Evolutionary conservation across 116 monocot species (phyloP), one percentile per base, ranked within the genome.

Genomic region (Dioscorea cayenensis): DNA sequence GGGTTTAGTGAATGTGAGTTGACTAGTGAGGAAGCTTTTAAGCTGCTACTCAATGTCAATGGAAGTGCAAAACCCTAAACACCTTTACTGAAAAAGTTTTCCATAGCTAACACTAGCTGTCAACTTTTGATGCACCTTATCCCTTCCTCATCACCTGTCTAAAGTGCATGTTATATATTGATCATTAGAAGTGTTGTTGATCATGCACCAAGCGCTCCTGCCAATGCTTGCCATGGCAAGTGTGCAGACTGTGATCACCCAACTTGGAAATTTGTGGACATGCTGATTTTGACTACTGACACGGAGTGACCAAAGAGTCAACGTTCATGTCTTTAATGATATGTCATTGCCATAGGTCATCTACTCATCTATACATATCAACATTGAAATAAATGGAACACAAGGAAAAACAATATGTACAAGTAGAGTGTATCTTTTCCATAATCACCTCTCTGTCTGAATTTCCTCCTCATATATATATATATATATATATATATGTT

Each of bases 221-320:
- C 65, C 65, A 65, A 36, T 65, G 35, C 65, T 36, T 32, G 65
- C 65, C 11, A 29, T 65, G 65, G 65, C 11, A 65, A 65, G 65
- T 65, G 65, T 65, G 65, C 28, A 18, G 23, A 65, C 65, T 65
- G 43, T 43, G 35, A 16, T 25, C 12, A 10, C 65, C 36, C 36
- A 12, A 65, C 65, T 32, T 65, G 65, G 25, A 14, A 65, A 20
- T 23, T 62, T 62, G 62, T 4, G 18, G 62, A 3, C 62, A 62
- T 62, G 18, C 22, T 62, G 23, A 62, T 62, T 27, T 62, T 65
- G 65, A 36, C 65, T 22, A 28, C 25, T 35, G 32, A 36, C 25
- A 17, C 12, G 32, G 65, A 32, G 35, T 14, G 32, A 36, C 29
- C 17, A n/a, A 65, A 65, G 25, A 65, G 65, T 65, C 65, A 36